Base-by-base conservation (phyloP, 192 early-diverging fungal genomes). In the Coemansia sp. region DNA sequence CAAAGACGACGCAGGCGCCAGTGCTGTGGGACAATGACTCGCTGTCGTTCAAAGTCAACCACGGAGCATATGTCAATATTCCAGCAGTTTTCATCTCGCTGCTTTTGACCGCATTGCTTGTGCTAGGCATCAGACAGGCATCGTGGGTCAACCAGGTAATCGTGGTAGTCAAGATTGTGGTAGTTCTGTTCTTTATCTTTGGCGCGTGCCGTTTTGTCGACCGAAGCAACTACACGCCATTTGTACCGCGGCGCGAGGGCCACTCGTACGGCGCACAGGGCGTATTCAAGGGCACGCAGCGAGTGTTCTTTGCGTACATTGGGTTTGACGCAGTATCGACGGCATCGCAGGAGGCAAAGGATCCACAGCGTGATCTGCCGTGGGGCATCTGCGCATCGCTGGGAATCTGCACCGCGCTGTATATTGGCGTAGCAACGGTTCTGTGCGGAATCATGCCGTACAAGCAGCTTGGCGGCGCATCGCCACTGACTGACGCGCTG, bases 301-400 rank as follows among this genome's bases (percentile, higher is more conserved):
- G 85, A 2, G 92, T 95, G 12, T 95, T 95, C 70, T 88, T 87
- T 46, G 77, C 90, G 15, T 95, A 94, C 69, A 91, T 95, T 74
- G 94, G 95, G 8, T 95, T 95, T 76, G 95, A 97, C 76, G 86
- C 90, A 1, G 90, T 95, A 13, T 89, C 93, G 0, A 97, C 95
- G 1, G 89, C 90, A 8, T 89, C 95, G 9, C 90, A 92, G 69
- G 95, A 97, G 72, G 83, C 91, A 13, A 85, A 84, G 43, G 85
- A 92, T 54, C 94, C 95, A 12, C 87, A 91, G 49, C 78, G 86
- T 2, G 92, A 95, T 68, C 61, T 97, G 36, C 94, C 95, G 11
- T 88, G 95, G 62, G 95, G 93, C n/a, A 95, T 97, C 55, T 85
- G 93, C 67, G 85, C 78, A 52, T 92, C 92, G 4, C 82, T 97